phyloP scores from a whole-genome alignment of 495 filamentous ascomycete species.

The Bryoglossum gracile region DNA sequence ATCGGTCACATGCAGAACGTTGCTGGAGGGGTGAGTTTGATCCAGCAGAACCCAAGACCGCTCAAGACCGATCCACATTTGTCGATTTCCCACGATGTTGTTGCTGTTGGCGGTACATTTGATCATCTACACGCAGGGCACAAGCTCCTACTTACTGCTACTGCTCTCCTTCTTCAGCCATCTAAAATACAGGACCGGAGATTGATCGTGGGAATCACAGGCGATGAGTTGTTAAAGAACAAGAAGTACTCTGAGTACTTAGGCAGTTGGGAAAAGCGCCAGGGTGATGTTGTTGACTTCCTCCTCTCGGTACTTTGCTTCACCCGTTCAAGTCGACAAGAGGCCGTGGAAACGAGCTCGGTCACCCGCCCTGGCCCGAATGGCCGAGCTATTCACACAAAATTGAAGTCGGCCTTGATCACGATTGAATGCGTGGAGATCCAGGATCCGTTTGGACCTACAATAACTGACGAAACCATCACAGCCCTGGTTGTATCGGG shows the following conservation, averaged over 20 bases:
- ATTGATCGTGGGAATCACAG: slow-evolving; percentile 80
- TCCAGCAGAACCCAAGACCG: slow-evolving; percentile 12
- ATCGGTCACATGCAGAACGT: slow-evolving; percentile 38
- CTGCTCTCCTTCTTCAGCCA: slow-evolving; percentile 57
- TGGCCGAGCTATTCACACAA: slow-evolving; percentile 28
- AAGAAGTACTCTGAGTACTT: slow-evolving; percentile 81
- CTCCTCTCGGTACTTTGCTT: slow-evolving; percentile 60
- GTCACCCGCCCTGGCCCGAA: slow-evolving; percentile 15
- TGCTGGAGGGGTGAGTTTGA: slow-evolving; percentile 40
- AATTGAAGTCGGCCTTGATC: slow-evolving; percentile 37
- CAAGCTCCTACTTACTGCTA: slow-evolving; percentile 85
- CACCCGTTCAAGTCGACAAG: slow-evolving; percentile 17
- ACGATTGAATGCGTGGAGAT: slow-evolving; percentile 72
- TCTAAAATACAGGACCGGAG: slow-evolving; percentile 33
- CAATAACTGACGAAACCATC: slow-evolving; percentile 73
- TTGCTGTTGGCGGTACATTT: slow-evolving; percentile 91
- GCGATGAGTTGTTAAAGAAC: slow-evolving; percentile 73
- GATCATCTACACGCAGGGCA: slow-evolving; percentile 96
- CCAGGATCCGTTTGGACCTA: slow-evolving; percentile 84
- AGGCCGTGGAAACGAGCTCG: slow-evolving; percentile 30
- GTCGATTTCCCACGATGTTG: slow-evolving; percentile 29
- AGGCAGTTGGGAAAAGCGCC: slow-evolving; percentile 69
- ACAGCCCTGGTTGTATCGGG: slow-evolving; percentile 79
- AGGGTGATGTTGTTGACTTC: slow-evolving; percentile 59
- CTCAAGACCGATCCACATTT: slow-evolving; percentile 18